Evolutionary conservation across 2,329 filamentous ascomycete species (phyloP), one percentile per base, ranked within the genome.

Genomic region (Byssochlamys sp.): DNA sequence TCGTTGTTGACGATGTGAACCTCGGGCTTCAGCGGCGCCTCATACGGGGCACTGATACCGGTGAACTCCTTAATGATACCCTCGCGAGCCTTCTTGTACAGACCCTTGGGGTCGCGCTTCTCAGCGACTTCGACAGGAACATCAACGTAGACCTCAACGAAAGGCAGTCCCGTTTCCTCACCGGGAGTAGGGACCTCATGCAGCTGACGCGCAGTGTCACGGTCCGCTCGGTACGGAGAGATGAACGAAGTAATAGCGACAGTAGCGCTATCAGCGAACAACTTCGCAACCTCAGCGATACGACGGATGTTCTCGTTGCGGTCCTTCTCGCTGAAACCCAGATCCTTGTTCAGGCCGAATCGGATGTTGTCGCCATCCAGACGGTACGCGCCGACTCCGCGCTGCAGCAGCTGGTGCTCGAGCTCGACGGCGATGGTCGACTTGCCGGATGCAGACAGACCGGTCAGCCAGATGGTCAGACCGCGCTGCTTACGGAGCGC

Each of bases 331-430:
- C 85, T 88, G 80, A 97, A 99, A 14, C 92, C 92, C 10, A 99
- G 83, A 78, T 97, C 92, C 77, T 95, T 95, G 84, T 97, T 99
- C 65, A 99, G 82, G 14, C 94, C 94, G 78, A 97, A 96, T 60
- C 94, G 92, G 64, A 99, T 88, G 77, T 99, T 99, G 83, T 99
- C 94, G 69, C 92, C 94, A 76, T 99, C 94, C 29, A 99, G 86
- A 55, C 94, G 86, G 83, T 99, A 99, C 60, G 91, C 89, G 57
- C 87, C 80, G 55, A 94, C 79, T 50, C 87, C 88, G 74, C 95
- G 91, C 58, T 69, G 65, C 57, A 99, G 84, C 33, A 99, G 86
- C 75, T 96, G 91, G 79, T 96, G 92, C 81, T 99, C 94, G 48
- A 99, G 88, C 14, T 94, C 94, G 2, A 90, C 95, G 57, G 94